A percentile compares a stretch with the other conserved stretches of the same genome.
phyloP scores from a whole-genome alignment of 768 basidiomycete genomes.

The Pleurotus pulmonarius region DNA sequence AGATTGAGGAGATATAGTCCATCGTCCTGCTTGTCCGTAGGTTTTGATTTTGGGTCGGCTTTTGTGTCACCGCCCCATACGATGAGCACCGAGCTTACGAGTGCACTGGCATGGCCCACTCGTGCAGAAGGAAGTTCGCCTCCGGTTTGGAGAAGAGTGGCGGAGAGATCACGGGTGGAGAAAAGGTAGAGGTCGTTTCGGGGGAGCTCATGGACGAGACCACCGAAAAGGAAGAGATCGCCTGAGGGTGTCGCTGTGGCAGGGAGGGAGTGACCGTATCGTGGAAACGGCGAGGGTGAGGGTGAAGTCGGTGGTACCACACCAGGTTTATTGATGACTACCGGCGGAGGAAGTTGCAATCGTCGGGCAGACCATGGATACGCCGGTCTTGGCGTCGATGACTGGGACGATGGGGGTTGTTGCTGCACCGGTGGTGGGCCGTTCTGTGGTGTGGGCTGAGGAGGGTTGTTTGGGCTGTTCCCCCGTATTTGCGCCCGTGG shows the following conservation, averaged over 20 bases:
- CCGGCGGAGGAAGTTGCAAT: constrained; percentile 65
- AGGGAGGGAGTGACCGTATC: constrained; percentile 93
- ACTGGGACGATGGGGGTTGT: constrained; percentile 17
- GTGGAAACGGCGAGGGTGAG: constrained; percentile 89
- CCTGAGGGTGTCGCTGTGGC: constrained; percentile 72
- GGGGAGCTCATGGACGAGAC: constrained; percentile 86
- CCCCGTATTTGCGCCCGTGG: constrained; percentile 33
- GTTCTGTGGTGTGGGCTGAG: constrained; percentile 1
- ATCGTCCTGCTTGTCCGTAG: constrained; percentile 82
- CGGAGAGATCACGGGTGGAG: constrained; percentile 72
- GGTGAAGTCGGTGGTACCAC: constrained; percentile 59
- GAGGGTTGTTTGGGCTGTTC: constrained; percentile 20
- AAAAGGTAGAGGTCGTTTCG: constrained; percentile 94
- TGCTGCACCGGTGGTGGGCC: constrained; percentile 9
- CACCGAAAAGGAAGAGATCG: constrained; percentile 95
- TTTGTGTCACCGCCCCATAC: constrained; percentile 99
- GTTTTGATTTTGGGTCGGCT: constrained; percentile 57
- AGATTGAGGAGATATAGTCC: constrained; percentile 92
- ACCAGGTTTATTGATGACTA: constrained; percentile 60
- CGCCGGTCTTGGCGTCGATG: constrained; percentile 48
- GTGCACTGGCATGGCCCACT: constrained; percentile 95
- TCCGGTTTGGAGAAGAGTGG: constrained; percentile 78
- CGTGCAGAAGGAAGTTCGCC: constrained; percentile 87
- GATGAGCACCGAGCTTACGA: constrained; percentile 93
- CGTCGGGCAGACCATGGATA: constrained; percentile 85